Conservation (phyloP, 1,139 yeast species). For the Geotrichum klebahnii region DNA sequence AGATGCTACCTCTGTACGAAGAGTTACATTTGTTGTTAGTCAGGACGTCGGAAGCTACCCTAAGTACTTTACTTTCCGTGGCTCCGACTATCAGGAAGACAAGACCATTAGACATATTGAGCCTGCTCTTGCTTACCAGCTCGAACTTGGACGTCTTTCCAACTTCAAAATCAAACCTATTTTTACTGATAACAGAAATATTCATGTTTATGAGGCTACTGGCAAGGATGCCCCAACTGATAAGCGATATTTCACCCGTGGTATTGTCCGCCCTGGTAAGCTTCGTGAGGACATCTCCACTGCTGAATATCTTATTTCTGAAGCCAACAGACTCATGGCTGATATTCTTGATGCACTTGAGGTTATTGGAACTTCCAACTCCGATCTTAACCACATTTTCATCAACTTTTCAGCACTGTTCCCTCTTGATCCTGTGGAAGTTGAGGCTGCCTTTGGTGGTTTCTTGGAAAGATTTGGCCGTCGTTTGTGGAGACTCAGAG, state of each 20-base stretch:
- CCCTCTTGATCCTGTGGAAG: conserved; percentile 90
- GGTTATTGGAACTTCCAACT: conserved; percentile 90
- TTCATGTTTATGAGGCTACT: conserved; percentile 93
- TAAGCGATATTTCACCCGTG: conserved; percentile 93
- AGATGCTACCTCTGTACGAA: conserved; percentile 69
- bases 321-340: conserved; percentile 91
- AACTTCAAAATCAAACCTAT: conserved; percentile 93
- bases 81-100: conserved; percentile 70
- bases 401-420: conserved; percentile 94
- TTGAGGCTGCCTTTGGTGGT: conserved; percentile 95
- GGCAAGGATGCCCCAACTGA: conserved; percentile 93
- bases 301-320: conserved; percentile 89
- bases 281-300: conserved; percentile 89
- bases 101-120: conserved; percentile 94
- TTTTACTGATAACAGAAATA: conserved; percentile 93
- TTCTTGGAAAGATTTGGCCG: conserved; percentile 97
- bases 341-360: conserved; percentile 93
- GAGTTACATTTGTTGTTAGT: conserved; percentile 87
- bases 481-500: conserved; percentile 92
- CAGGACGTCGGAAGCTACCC: conserved; percentile 83
- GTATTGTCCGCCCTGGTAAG: conserved; percentile 93
- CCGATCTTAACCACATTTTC: conserved; percentile 94
- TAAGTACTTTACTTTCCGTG: conserved; percentile 90
- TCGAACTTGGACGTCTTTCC: conserved; percentile 89
- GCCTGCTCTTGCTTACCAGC: conserved; percentile 96